Base-by-base conservation (phyloP, 495 filamentous ascomycete species). In the Podospora pseudocomata region DNA sequence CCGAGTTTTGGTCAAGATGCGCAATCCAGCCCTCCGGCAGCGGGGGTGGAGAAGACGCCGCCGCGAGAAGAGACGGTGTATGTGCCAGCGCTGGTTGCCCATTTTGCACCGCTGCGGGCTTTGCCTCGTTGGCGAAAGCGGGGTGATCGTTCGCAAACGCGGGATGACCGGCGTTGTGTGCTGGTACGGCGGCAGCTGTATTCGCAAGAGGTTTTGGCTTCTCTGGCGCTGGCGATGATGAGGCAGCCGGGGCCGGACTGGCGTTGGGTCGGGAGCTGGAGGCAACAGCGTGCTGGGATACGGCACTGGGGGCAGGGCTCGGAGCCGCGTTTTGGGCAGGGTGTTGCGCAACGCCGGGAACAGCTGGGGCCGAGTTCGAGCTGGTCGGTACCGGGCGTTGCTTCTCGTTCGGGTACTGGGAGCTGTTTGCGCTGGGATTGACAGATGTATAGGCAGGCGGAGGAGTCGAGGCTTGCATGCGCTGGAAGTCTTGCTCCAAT, bases 11-110 rank as follows among this genome's bases (percentile, higher is more conserved):
- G 75, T 99, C 95, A 6, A 98, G 84, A 74, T 98, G 96, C 15
- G 96, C 94, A 76, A 98, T 98, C 95, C 95, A 99, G 11, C 96
- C 95, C 76, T 98, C 96, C 16, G 95, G 95, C 13, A 99, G 84
- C 15, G 94, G 95, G 6, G 95, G 96, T 11, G 94, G 95, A 28
- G 91, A 92, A 30, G 89, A 85, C 30, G 91, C 91, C 11, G 90
- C 88, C 44, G 88, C 81, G 5, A 84, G 73, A 69, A 80, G 79
- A 63, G 80, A 82, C 49, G 80, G 83, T 2, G 82, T 85, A 27
- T 82, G 82, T 11, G 74, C 73, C 57, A 82, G 69, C 3, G 73
- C 66, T 80, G 70, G 60, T 76, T 85, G 79, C 6, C 74, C 77
- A 39, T 74, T 80, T 26, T 77, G 79, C 7, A 74, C 74, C 7